Conservation (phyloP, 495 filamentous ascomycete genomes). For the Xylaria intraflava region DNA sequence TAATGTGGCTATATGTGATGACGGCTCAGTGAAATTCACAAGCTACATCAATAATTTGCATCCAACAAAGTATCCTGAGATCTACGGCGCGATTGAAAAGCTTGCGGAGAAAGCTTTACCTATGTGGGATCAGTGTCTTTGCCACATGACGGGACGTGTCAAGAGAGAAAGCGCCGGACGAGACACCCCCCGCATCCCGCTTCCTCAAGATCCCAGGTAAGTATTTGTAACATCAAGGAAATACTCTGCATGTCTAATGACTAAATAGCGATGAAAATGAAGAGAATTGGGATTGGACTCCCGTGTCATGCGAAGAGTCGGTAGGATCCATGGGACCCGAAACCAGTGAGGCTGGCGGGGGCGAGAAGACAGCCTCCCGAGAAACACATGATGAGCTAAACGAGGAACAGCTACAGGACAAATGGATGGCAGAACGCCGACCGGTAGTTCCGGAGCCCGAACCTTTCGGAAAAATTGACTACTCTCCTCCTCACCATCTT, state of each 20-base stretch:
- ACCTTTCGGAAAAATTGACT: conserved; percentile 31
- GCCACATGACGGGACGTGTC: conserved; percentile 22
- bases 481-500: conserved; percentile 20
- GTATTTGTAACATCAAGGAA: neutral
- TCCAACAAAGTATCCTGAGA: conserved; percentile 36
- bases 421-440: conserved; percentile 13
- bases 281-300: conserved; percentile 31
- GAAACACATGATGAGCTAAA: neutral
- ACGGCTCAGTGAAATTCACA: conserved; percentile 58
- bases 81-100: conserved; percentile 50
- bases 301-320: conserved; percentile 36
- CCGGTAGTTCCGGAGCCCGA: conserved; percentile 19
- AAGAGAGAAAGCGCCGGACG: conserved; percentile 38
- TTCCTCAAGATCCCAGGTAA: conserved; percentile 13
- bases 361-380: neutral
- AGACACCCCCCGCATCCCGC: conserved; percentile 43
- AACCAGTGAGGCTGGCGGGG: neutral
- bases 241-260: conserved; percentile 22
- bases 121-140: conserved; percentile 44
- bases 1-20: conserved; percentile 40
- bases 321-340: neutral
- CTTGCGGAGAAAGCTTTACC: conserved; percentile 48
- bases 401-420: neutral
- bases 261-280: conserved; percentile 35
- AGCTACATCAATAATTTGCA: conserved; percentile 64